A percentile compares a stretch with the other conserved stretches of the same genome.
These are phyloP conservation scores for Fusarium sarcochroum DNA, from an alignment of 2,329 filamentous ascomycete species.

Conservation along the genomic window DNA sequence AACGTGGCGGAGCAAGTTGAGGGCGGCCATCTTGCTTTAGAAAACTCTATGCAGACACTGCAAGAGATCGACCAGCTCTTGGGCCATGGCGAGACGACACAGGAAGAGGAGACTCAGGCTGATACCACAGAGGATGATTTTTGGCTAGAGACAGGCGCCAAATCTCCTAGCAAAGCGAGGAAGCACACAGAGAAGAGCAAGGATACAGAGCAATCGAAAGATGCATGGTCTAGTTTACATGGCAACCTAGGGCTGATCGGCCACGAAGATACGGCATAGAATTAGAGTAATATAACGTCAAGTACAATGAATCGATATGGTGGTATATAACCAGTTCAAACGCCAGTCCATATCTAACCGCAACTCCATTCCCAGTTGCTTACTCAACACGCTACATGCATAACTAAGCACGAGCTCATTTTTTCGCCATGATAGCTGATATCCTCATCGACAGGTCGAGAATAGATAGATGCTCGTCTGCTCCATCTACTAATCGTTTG, in stretches of 20 bases:
- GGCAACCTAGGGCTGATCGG: constrained; percentile 68
- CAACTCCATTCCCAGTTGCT: constrained; percentile 43
- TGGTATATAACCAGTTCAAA: constrained; percentile 42
- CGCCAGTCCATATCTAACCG: constrained; percentile 43
- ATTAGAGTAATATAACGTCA: constrained; percentile 21
- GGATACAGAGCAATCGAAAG: constrained; percentile 46
- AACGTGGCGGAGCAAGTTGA: constrained; percentile 72
- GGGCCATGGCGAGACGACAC: constrained; percentile 52
- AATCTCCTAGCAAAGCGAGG: constrained; percentile 40
- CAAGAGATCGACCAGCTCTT: constrained; percentile 65
- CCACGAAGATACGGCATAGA: constrained; percentile 50
- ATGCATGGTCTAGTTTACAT: constrained; percentile 67
- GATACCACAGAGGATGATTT: constrained; percentile 48
- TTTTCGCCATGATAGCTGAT: constrained; percentile 76
- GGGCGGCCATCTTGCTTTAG: constrained; percentile 68
- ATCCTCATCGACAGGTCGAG: constrained; percentile 88
- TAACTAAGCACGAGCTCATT: constrained; percentile 39
- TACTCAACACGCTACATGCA: constrained; percentile 11
- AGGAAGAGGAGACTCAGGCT: constrained; percentile 39
- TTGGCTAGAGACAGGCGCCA: constrained; percentile 55
- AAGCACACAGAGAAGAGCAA: constrained; percentile 49
- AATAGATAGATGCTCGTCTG: constrained; percentile 94
- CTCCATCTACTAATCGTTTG: constrained; percentile 93
- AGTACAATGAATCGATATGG: constrained; percentile 32
- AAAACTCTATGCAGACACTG: constrained; percentile 65